Evolutionary conservation across 257 asterid species (phyloP).

Genomic region (Ajuga chamaepitys): DNA sequence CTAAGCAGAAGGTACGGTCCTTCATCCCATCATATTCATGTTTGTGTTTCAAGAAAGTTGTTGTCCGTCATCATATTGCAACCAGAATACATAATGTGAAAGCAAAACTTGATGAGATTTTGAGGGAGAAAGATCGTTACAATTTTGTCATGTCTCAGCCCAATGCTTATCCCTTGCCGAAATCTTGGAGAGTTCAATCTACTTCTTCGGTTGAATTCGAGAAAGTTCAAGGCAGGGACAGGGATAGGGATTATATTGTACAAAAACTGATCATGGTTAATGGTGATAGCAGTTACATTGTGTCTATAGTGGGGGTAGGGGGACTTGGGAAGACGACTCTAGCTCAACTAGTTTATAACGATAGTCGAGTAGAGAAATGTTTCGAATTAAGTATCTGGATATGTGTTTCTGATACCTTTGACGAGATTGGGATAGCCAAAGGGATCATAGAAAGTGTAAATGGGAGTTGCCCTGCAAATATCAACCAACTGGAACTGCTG

Average conservation of each 20-base stretch:
- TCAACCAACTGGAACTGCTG: not conserved
- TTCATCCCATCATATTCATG: no score
- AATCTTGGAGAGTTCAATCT: not conserved
- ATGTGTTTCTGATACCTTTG: conserved; percentile 28
- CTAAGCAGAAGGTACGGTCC: not conserved
- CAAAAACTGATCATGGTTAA: not conserved
- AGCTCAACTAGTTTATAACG: conserved; percentile 25
- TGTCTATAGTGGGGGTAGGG: conserved; percentile 35
- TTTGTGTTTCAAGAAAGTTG: no score
- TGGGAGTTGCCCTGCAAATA: not conserved
- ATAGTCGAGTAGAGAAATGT: not conserved
- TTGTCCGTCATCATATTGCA: no score
- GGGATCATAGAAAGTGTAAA: not conserved
- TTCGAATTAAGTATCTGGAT: conserved; percentile 27
- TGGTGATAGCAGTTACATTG: not conserved
- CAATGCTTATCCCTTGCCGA: not conserved
- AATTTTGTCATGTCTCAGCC: not conserved
- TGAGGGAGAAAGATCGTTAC: not conserved
- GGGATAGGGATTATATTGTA: conserved; percentile 14
- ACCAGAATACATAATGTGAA: no score
- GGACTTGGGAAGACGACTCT: conserved; percentile 41
- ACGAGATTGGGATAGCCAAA: not conserved
- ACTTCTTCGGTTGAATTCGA: conserved; percentile 12
- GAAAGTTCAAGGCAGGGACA: conserved; percentile 18
- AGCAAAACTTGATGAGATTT: not conserved